These are phyloP conservation scores for Heliamphora pulchella DNA, from an alignment of 179 eudicot species.

Conservation along the genomic window DNA sequence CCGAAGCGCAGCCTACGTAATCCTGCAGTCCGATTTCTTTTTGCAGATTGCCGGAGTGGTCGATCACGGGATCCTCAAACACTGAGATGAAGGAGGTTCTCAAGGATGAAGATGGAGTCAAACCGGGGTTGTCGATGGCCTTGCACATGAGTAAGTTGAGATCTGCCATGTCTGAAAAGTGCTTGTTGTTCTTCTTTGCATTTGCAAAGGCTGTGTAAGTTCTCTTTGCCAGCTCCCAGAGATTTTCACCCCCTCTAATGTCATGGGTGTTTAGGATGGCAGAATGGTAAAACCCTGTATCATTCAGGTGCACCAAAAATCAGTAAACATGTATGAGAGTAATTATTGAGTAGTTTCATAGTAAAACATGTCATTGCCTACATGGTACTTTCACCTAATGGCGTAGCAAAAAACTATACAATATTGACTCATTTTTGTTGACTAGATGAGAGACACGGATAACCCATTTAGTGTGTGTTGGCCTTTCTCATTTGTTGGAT, in stretches of 20 bases:
- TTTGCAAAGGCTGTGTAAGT: conserved; percentile 21
- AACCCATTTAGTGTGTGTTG: no score
- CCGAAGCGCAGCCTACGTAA: conserved; percentile 64
- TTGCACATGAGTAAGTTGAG: conserved; percentile 69
- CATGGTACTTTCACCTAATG: no score
- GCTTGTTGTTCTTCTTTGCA: conserved; percentile 26
- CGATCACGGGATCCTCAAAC: conserved; percentile 57
- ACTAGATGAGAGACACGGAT: no score
- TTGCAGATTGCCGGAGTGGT: conserved; percentile 27
- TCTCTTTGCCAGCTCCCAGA: conserved; percentile 24
- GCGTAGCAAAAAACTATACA: no score
- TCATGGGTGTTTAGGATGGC: conserved; percentile 23
- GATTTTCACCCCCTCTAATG: conserved; percentile 18
- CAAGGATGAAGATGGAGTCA: conserved; percentile 68
- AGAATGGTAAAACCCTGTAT: conserved; percentile 30
- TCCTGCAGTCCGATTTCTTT: conserved; percentile 54
- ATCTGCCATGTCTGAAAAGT: conserved; percentile 28
- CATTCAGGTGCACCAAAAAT: neutral
- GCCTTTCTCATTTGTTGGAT: no score
- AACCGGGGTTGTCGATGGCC: conserved; percentile 79
- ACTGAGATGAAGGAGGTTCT: conserved; percentile 72
- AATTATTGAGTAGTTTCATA: no score
- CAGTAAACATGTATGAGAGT: conserved; percentile 5
- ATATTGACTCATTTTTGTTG: no score
- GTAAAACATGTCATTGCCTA: no score